Percentiles rank a stretch among this genome's conserved stretches.
phyloP scores from a whole-genome alignment of 306 rosid species.

The Casuarina equisetifolia region DNA sequence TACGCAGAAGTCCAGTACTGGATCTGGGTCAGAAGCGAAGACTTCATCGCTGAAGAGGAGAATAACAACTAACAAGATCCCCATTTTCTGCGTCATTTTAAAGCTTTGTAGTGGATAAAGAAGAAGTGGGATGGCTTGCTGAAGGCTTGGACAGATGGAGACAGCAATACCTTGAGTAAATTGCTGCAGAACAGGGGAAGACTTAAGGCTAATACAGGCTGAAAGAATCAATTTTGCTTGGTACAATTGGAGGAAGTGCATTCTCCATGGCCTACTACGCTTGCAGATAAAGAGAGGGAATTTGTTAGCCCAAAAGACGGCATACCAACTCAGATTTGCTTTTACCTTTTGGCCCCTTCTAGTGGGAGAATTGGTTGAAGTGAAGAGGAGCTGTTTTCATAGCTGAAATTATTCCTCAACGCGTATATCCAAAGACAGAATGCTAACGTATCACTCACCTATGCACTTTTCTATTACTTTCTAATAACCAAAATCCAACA shows the following conservation, averaged over 20 bases:
- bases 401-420: conserved; percentile 37
- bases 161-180: not conserved
- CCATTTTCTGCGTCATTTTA: conserved; percentile 32
- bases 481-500: not conserved
- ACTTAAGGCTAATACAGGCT: not conserved
- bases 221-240: not conserved
- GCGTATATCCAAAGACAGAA: conserved; percentile 21
- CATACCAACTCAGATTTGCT: conserved; percentile 32
- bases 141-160: conserved; percentile 7
- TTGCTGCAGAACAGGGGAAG: conserved; percentile 18
- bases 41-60: conserved; percentile 32
- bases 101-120: conserved; percentile 12
- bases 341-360: conserved; percentile 30
- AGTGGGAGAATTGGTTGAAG: conserved; percentile 27
- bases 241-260: conserved; percentile 27
- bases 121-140: no score
- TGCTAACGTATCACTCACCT: conserved; percentile 8
- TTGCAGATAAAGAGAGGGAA: conserved; percentile 32
- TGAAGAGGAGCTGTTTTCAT: conserved; percentile 17
- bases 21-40: conserved; percentile 87
- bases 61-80: conserved; percentile 27
- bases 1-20: conserved; percentile 79
- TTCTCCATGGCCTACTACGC: conserved; percentile 21
- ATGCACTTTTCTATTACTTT: not conserved
- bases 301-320: conserved; percentile 41